Base-by-base conservation (phyloP, 495 filamentous ascomycete species). In the Podospora conica region DNA sequence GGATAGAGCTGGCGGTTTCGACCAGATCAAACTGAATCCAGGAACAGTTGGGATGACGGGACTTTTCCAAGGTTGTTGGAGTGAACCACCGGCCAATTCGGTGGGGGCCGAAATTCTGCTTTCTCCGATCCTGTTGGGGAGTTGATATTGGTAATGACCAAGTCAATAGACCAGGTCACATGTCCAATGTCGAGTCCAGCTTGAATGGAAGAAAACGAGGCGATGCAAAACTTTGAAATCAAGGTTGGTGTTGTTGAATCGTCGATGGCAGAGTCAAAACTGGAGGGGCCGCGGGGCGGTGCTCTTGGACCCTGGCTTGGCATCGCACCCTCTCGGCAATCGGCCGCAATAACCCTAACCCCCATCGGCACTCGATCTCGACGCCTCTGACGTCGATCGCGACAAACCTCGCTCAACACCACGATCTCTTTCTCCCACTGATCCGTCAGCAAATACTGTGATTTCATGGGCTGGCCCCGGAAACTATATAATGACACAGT, bases 341-440 rank as follows among this genome's bases (percentile, higher is more conserved):
- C 9, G 59, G 18, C 15, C 18, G 9, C 29, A 48, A 8, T 0
- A n/a, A 48, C 40, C 40, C 40, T 48, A 48, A n/a, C 40, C 40
- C 40, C 40, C 40, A 48, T n/a, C 15, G 15, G 33, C 33, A n/a
- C 40, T 48, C 31, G 33, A 48, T 61, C 48, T 18, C 2, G 20
- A 54, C 40, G 40, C 29, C 60, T 28, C 2, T 61, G 60, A 33
- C 21, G 60, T 15, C 60, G 60, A 61, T 53, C 60, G 33, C n/a
- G 23, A 24, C 31, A 33, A 54, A 18, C 60, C 20, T 11, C 28
- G 24, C 1, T 23, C 33, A 61, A 53, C 27, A 61, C 59, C 60
- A 33, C 60, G 20, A 61, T 61, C 60, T 53, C 60, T 48, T 53
- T 40, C 29, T 33, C 8, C 15, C 15, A 8, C 40, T n/a, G 40